phyloP scores from a whole-genome alignment of 495 filamentous ascomycete species.

The Paragyromitra xinjiangensis region DNA sequence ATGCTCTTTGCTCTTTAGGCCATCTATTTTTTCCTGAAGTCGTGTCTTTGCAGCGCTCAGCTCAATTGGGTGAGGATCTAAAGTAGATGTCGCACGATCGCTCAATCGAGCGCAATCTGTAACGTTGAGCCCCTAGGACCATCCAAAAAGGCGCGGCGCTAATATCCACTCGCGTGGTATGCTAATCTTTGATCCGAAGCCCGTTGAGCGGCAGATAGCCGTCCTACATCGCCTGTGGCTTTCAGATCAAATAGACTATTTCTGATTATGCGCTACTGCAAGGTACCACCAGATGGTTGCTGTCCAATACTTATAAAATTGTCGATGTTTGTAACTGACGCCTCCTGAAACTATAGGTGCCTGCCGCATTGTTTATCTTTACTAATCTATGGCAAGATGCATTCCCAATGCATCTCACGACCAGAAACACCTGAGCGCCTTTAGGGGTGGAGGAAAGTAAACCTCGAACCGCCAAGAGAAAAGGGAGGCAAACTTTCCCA shows the following conservation, averaged over 20 bases:
- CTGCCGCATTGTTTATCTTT: not conserved
- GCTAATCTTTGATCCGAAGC: conserved; percentile 4
- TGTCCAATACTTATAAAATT: conserved; percentile 12
- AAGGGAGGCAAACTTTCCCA: conserved; percentile 15
- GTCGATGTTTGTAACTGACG: conserved; percentile 11
- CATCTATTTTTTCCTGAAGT: conserved; percentile 1
- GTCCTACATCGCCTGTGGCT: conserved; percentile 14
- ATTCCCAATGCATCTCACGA: conserved; percentile 1
- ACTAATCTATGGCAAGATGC: conserved; percentile 14
- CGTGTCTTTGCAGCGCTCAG: not conserved
- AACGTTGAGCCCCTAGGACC: conserved; percentile 29
- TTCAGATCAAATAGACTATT: conserved; percentile 24
- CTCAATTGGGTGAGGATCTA: not conserved
- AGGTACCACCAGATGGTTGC: conserved; percentile 29
- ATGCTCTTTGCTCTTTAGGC: conserved; percentile 8
- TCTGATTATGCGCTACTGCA: conserved; percentile 25
- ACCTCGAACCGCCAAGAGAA: conserved; percentile 19
- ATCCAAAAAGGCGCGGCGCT: conserved; percentile 36
- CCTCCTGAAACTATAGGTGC: conserved; percentile 36
- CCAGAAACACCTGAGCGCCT: not conserved
- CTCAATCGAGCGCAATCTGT: conserved; percentile 46
- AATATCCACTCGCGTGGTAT: conserved; percentile 30
- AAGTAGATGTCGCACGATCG: conserved; percentile 29
- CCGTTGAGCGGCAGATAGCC: conserved; percentile 18
- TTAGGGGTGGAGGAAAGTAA: not conserved